These are phyloP conservation scores for Nicotiana tomentosiformis DNA, from an alignment of 257 asterid genomes.

Conservation along the genomic window DNA sequence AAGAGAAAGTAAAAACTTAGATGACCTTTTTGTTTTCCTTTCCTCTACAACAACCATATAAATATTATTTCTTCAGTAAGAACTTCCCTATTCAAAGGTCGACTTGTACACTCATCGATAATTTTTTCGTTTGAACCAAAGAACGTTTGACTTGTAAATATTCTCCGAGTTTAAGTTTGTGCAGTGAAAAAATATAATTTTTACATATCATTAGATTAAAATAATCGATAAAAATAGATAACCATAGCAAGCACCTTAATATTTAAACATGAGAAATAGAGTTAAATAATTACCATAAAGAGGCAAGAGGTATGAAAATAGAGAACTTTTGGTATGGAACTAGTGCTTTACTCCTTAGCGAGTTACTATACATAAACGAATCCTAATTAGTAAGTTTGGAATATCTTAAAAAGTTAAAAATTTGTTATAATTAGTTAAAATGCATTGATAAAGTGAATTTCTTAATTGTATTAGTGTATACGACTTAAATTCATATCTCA, in stretches of 20 bases:
- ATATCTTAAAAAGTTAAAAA: too few species aligned
- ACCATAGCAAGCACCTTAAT: background rate
- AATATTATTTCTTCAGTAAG: background rate
- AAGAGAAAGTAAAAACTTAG: background rate
- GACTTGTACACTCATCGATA: background rate
- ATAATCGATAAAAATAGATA: background rate
- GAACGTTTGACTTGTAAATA: background rate
- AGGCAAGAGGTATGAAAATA: too few species aligned
- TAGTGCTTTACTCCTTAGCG: background rate
- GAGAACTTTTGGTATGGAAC: background rate
- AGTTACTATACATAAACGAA: background rate
- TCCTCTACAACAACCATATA: background rate
- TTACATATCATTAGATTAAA: background rate
- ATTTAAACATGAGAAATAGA: background rate
- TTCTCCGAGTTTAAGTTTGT: background rate
- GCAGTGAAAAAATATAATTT: background rate
- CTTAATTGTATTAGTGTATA: too few species aligned
- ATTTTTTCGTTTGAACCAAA: background rate
- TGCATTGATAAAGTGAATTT: too few species aligned
- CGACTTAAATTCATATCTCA: background rate
- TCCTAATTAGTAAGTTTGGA: background rate
- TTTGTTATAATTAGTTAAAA: too few species aligned
- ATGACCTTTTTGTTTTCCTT: background rate
- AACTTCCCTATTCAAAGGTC: background rate
- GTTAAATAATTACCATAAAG: too few species aligned